A percentile compares a stretch with the other conserved stretches of the same genome.
Conservation (phyloP, 352 stramenopile species). For the Phytophthora cryptogea region DNA sequence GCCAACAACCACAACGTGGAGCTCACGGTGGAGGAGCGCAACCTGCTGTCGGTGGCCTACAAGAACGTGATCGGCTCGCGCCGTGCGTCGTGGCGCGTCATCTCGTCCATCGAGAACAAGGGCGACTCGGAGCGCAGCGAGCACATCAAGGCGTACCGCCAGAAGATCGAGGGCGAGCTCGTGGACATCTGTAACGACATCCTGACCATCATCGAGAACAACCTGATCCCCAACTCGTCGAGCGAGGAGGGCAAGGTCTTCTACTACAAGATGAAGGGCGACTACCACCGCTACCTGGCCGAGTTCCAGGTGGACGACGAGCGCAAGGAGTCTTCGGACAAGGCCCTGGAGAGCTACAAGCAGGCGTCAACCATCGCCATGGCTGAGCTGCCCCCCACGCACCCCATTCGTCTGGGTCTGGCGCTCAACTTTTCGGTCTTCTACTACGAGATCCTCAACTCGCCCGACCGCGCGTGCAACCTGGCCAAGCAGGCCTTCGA, state of each 20-base stretch:
- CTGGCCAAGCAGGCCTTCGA: conserved; percentile 98
- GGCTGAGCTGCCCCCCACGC: conserved; percentile 96
- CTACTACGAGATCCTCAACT: conserved; percentile 99
- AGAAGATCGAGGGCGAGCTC: conserved; percentile 96
- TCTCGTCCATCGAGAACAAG: conserved; percentile 99
- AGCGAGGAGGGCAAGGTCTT: conserved; percentile 99
- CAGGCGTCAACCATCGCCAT: conserved; percentile 91
- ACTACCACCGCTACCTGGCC: conserved; percentile 99
- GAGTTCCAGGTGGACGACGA: conserved; percentile 98
- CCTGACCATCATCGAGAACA: conserved; percentile 97
- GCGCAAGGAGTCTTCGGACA: conserved; percentile 93
- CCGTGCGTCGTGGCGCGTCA: conserved; percentile 98
- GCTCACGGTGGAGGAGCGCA: conserved; percentile 99
- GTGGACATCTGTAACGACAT: conserved; percentile 98
- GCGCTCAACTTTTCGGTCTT: conserved; percentile 99
- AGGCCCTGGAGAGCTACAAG: conserved; percentile 81
- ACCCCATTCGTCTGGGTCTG: conserved; percentile 98
- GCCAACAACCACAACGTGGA: conserved; percentile 95
- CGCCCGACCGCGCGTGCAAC: conserved; percentile 92
- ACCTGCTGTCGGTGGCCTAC: conserved; percentile 94
- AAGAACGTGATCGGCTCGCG: conserved; percentile 99
- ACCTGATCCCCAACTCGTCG: conserved; percentile 97
- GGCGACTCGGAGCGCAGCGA: conserved; percentile 91
- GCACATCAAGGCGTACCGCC: conserved; percentile 94
- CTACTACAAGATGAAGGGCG: conserved; percentile 99